phyloP scores from a whole-genome alignment of 495 filamentous ascomycete species.

The Aspergillus sclerotioniger region DNA sequence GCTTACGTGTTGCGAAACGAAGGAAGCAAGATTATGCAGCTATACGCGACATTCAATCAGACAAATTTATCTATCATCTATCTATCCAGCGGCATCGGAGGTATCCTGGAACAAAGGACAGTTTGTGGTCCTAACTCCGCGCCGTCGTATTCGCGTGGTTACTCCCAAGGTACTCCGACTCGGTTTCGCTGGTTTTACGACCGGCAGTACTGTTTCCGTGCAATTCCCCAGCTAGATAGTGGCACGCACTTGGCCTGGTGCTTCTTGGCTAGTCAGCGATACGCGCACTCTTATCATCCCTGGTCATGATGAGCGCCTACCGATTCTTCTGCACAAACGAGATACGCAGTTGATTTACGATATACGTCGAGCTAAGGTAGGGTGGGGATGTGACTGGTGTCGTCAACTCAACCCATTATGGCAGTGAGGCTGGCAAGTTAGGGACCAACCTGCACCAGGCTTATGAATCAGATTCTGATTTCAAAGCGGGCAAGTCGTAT shows the following conservation, averaged over 20 bases:
- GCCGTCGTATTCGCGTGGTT: slow-evolving; percentile 1
- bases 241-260: not conserved
- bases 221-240: not conserved
- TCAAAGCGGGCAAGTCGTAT: not conserved
- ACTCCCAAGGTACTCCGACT: not conserved
- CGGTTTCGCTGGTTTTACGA: not conserved
- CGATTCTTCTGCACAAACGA: not conserved
- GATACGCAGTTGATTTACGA: not conserved
- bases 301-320: not conserved
- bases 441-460: not conserved
- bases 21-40: not conserved
- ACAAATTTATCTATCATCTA: no score
- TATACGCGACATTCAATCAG: no score
- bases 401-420: not conserved
- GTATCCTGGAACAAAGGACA: slow-evolving; percentile 22
- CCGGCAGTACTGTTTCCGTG: not conserved
- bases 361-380: not conserved
- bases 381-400: slow-evolving; percentile 1
- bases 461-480: not conserved
- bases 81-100: not conserved
- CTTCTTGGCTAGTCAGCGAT: not conserved
- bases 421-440: not conserved
- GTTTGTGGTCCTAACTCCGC: not conserved
- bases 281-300: not conserved
- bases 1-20: not conserved